phyloP scores from a whole-genome alignment of 768 basidiomycete species.

The Tricholoma sp. region DNA sequence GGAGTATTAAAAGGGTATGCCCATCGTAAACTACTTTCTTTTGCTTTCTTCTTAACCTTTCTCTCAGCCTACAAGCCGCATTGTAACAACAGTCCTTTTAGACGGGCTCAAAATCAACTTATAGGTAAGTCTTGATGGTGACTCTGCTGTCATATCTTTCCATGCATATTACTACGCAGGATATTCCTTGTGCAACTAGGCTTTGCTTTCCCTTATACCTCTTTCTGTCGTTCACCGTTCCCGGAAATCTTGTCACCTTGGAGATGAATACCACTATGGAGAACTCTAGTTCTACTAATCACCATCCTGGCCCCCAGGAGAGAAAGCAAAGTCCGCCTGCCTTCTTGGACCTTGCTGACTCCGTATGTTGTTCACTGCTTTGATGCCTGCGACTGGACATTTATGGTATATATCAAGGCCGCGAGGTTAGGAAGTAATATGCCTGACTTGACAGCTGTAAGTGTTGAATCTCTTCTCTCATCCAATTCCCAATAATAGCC shows the following conservation, averaged over 20 bases:
- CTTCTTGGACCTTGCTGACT: conserved; percentile 91
- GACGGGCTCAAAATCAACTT: conserved; percentile 73
- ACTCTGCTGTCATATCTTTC: conserved; percentile 18
- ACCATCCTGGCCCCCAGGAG: conserved; percentile 59
- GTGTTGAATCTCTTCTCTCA: conserved; percentile 25
- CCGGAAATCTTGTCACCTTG: conserved; percentile 47
- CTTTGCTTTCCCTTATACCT: conserved; percentile 47
- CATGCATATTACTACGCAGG: conserved; percentile 29
- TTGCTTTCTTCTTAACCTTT: conserved; percentile 14
- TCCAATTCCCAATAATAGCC: not conserved
- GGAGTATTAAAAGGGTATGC: conserved; percentile 48
- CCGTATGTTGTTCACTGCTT: conserved; percentile 47
- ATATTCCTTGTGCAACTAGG: conserved; percentile 65
- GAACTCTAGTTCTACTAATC: conserved; percentile 70
- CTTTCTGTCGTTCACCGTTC: conserved; percentile 52
- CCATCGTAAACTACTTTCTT: conserved; percentile 14
- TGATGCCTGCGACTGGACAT: conserved; percentile 10
- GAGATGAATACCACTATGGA: conserved; percentile 70
- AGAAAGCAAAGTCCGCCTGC: conserved; percentile 87
- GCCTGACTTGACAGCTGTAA: conserved; percentile 80
- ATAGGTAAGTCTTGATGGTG: conserved; percentile 45
- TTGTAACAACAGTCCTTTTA: conserved; percentile 83
- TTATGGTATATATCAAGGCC: conserved; percentile 42
- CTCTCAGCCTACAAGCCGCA: conserved; percentile 43
- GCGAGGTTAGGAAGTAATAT: conserved; percentile 82